phyloP scores from a whole-genome alignment of 139 green algal species.

The Mesotaenium endlicherianum region DNA sequence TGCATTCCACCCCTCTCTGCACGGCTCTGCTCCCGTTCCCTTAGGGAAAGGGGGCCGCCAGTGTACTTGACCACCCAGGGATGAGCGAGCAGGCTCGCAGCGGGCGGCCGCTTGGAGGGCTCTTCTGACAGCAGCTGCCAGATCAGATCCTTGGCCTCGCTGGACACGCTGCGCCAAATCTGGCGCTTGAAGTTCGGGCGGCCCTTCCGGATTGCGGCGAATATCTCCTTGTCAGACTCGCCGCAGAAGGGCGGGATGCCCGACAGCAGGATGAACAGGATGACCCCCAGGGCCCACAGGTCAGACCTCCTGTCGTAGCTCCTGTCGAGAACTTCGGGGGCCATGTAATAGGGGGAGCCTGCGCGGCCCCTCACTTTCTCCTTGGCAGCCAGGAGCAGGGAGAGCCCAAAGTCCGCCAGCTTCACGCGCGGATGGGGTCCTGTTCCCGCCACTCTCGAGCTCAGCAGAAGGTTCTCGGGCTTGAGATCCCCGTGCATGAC shows the following conservation, averaged over 20 bases:
- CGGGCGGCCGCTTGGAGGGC: neutral
- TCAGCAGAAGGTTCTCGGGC: slow-evolving; percentile 22
- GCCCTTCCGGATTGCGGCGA: neutral
- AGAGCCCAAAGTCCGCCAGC: slow-evolving; percentile 30
- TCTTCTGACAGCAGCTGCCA: neutral
- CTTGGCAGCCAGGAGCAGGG: neutral
- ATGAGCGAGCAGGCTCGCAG: neutral
- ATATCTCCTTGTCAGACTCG: neutral
- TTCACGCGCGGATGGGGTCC: slow-evolving; percentile 17
- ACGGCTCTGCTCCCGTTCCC: no score
- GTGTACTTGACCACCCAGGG: no score
- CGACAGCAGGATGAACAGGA: slow-evolving; percentile 19
- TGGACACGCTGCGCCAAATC: neutral
- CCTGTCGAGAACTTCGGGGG: slow-evolving; percentile 7
- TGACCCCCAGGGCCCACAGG: slow-evolving; percentile 19
- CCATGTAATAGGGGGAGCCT: slow-evolving; percentile 27
- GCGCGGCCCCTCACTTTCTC: neutral
- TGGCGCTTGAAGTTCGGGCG: neutral
- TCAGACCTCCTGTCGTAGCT: neutral
- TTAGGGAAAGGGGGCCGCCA: no score
- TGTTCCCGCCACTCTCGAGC: slow-evolving; percentile 47
- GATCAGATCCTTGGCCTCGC: slow-evolving; percentile 6
- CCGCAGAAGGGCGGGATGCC: slow-evolving; percentile 17
- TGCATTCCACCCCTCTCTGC: no score
- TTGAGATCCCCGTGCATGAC: slow-evolving; percentile 37